Conservation (phyloP, 805 yeast species). For the Clavispora vitiphila region DNA sequence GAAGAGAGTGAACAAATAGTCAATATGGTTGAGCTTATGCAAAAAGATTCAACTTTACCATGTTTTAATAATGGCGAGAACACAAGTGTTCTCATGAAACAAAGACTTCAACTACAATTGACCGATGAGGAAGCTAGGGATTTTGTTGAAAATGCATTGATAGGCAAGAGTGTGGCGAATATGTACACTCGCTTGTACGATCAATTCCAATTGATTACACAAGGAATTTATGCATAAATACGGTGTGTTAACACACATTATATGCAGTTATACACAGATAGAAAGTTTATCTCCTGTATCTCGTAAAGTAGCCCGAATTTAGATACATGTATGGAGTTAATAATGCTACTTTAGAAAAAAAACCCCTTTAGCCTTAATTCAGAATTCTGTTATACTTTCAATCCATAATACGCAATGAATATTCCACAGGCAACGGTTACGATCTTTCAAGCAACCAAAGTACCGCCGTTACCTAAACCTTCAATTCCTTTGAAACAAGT, state of each 20-base stretch:
- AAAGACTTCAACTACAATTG: conserved; percentile 75
- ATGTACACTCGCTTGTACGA: conserved; percentile 90
- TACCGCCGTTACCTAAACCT: conserved; percentile 1
- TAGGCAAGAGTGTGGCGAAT: conserved; percentile 80
- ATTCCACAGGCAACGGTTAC: background rate
- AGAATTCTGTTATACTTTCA: too few relatives aligned
- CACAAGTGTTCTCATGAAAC: conserved; percentile 72
- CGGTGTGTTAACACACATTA: background rate
- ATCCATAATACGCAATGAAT: too few relatives aligned
- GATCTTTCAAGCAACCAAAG: background rate
- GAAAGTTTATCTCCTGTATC: background rate
- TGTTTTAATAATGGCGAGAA: conserved; percentile 87
- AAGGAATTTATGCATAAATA: conserved; percentile 81
- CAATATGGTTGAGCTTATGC: conserved; percentile 89
- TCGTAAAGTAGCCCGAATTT: too few relatives aligned
- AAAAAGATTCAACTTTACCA: conserved; percentile 81
- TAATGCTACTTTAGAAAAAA: too few relatives aligned
- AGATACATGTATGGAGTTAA: too few relatives aligned
- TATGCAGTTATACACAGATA: background rate
- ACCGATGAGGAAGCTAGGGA: conserved; percentile 66
- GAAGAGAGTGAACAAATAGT: conserved; percentile 69
- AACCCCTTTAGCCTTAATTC: too few relatives aligned
- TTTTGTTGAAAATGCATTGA: conserved; percentile 72
- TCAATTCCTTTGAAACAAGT: background rate
- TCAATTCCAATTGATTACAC: conserved; percentile 90